Conservation (phyloP, 1,139 yeast genomes). For the Eremothecium cymbalariae region DNA sequence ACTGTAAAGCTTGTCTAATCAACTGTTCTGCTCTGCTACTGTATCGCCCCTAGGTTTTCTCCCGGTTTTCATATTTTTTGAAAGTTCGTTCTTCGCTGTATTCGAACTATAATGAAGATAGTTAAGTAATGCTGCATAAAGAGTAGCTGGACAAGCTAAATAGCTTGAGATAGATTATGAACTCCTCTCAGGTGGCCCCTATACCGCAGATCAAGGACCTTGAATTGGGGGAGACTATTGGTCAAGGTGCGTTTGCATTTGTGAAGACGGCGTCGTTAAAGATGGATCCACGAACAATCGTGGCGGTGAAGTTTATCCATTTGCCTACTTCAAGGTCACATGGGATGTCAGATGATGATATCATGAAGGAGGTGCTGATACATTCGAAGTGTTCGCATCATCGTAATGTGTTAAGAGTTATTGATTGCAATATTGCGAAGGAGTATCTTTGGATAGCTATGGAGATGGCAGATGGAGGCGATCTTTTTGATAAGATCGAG, state of each 20-base stretch:
- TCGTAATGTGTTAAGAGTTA: slow-evolving; percentile 47
- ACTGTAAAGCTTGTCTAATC: too few relatives aligned
- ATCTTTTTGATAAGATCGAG: slow-evolving; percentile 63
- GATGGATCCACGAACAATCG: slow-evolving; percentile 30
- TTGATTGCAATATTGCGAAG: slow-evolving; percentile 43
- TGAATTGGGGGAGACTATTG: slow-evolving; percentile 36
- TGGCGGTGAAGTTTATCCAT: slow-evolving; percentile 53
- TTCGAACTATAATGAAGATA: too few relatives aligned
- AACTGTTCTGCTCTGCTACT: too few relatives aligned
- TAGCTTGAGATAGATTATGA: too few relatives aligned
- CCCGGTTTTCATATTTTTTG: too few relatives aligned
- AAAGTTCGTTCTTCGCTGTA: too few relatives aligned
- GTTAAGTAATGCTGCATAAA: too few relatives aligned
- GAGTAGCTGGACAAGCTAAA: too few relatives aligned
- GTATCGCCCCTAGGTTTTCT: too few relatives aligned
- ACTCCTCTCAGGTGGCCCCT: slow-evolving; percentile 29
- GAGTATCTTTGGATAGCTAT: slow-evolving; percentile 55
- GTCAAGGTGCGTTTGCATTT: slow-evolving; percentile 43
- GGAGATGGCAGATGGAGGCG: slow-evolving; percentile 65
- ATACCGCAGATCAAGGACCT: slow-evolving; percentile 35
- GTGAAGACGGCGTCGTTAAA: slow-evolving; percentile 33
- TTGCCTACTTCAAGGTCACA: slow-evolving; percentile 38
- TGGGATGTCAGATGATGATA: slow-evolving; percentile 41
- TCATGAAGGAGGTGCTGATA: slow-evolving; percentile 45
- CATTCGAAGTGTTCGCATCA: slow-evolving; percentile 51